A percentile compares a stretch with the other conserved stretches of the same genome.
These are phyloP conservation scores for Podosphaera xanthii DNA, from an alignment of 2,329 filamentous ascomycete genomes.

Conservation along the genomic window DNA sequence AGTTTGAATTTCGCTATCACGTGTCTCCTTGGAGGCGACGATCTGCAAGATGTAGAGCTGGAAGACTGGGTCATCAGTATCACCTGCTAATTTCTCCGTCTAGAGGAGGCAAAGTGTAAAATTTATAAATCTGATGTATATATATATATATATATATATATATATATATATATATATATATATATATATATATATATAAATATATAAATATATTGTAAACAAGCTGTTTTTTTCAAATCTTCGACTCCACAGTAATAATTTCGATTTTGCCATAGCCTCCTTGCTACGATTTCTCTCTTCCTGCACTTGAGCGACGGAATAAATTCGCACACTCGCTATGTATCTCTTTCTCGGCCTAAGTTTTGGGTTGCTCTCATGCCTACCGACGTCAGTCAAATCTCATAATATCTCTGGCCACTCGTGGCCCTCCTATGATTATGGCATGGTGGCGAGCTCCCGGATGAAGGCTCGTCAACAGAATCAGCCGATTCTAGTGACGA, in stretches of 20 bases:
- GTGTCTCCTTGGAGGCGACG: neutral
- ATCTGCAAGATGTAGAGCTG: neutral
- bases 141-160: neutral
- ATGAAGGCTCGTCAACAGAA: constrained; percentile 6
- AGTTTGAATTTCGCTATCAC: neutral
- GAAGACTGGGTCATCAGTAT: neutral
- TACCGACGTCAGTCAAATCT: neutral
- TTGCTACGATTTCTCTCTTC: too few species aligned
- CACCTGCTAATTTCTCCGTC: neutral
- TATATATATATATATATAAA: neutral
- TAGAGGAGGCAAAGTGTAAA: neutral
- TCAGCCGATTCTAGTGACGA: constrained; percentile 4
- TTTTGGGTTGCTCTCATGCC: neutral
- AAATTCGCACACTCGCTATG: neutral
- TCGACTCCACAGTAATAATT: too few species aligned
- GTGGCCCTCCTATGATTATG: constrained; percentile 8
- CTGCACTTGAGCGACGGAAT: too few species aligned
- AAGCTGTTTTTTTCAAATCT: too few species aligned
- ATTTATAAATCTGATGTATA: neutral
- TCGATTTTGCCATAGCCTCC: too few species aligned
- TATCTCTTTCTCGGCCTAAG: neutral
- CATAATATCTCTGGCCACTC: neutral
- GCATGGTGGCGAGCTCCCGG: constrained; percentile 2
- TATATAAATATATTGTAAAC: too few species aligned
- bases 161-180: neutral